Evolutionary conservation across 176 grass and related monocot species (phyloP).

Genomic region (Triticum urartu): DNA sequence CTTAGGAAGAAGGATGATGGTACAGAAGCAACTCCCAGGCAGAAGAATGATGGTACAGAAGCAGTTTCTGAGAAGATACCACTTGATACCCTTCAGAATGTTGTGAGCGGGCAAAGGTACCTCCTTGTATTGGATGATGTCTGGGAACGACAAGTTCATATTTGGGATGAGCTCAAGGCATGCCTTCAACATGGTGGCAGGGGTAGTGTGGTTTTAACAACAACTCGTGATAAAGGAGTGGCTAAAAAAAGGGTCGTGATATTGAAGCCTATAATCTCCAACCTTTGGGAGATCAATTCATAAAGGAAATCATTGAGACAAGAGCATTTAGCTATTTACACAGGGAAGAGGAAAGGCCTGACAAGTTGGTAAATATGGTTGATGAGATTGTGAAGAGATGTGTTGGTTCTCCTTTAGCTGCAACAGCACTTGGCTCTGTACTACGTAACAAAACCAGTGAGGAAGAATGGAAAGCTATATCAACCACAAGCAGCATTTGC

Average conservation of each 20-base stretch:
- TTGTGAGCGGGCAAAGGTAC: too few relatives aligned
- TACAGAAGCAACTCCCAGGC: too few relatives aligned
- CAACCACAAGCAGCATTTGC: background rate
- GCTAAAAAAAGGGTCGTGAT: background rate
- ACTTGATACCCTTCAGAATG: too few relatives aligned
- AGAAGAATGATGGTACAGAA: too few relatives aligned
- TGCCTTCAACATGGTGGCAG: background rate
- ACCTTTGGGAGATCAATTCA: background rate
- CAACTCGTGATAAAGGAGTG: background rate
- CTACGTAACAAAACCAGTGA: background rate
- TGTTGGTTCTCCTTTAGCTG: constrained; percentile 18
- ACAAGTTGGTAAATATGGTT: background rate
- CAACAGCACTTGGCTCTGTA: background rate
- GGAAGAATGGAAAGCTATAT: constrained; percentile 2
- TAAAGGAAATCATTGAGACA: background rate
- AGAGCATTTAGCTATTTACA: background rate
- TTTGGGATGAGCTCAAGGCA: too few relatives aligned
- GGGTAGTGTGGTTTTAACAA: background rate
- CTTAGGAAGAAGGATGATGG: too few relatives aligned
- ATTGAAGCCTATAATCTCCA: background rate
- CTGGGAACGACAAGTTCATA: fast-evolving
- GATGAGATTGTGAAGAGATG: background rate
- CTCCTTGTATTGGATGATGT: too few relatives aligned
- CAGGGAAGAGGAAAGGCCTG: background rate
- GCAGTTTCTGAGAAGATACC: too few relatives aligned